phyloP scores from a whole-genome alignment of 257 asterid genomes.

The Fraxinus excelsior region DNA sequence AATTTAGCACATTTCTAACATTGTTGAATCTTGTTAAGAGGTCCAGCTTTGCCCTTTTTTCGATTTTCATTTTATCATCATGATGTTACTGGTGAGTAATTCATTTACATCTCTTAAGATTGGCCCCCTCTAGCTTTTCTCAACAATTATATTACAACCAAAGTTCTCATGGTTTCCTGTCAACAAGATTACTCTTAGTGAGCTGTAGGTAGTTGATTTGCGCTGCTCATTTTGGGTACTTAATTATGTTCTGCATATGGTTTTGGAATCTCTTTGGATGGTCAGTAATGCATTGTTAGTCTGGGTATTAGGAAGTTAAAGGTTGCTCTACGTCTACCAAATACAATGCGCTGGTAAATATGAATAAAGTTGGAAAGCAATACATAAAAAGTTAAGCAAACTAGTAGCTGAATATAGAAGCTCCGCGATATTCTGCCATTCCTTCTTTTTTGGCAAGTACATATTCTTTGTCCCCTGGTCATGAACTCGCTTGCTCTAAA shows the following conservation, averaged over 20 bases:
- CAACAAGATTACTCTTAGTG: neutral
- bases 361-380: slow-evolving; percentile 3
- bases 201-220: slow-evolving; percentile 4
- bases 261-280: neutral
- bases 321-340: slow-evolving; percentile 8
- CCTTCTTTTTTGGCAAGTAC: neutral
- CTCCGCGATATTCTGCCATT: neutral
- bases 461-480: neutral
- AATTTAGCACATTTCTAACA: neutral
- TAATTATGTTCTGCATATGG: neutral
- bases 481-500: slow-evolving; percentile 11
- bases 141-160: neutral
- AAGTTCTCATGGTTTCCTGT: neutral
- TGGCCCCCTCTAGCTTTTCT: neutral
- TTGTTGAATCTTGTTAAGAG: neutral
- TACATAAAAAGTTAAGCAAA: slow-evolving; percentile 1
- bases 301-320: neutral
- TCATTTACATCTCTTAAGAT: neutral
- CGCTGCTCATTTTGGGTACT: slow-evolving; percentile 8
- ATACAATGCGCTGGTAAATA: neutral
- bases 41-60: neutral
- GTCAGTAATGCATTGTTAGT: slow-evolving; percentile 3
- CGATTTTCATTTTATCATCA: no score
- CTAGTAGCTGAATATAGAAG: neutral
- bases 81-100: no score